Conservation (phyloP, 2,329 filamentous ascomycete genomes). For the Beauveria pseudobassiana region DNA sequence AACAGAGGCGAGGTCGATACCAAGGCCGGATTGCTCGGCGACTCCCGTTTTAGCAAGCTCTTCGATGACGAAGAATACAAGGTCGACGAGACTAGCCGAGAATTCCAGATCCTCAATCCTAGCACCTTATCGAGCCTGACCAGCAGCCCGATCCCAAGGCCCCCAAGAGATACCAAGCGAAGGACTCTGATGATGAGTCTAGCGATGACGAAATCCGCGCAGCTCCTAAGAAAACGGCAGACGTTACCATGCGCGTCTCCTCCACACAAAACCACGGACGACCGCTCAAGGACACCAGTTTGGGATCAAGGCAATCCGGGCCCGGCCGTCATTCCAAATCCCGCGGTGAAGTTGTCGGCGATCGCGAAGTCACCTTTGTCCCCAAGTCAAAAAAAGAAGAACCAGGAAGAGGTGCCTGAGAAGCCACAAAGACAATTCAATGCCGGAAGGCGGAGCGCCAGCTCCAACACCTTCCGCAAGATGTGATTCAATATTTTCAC, state of each 20-base stretch:
- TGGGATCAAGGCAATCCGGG: conserved; percentile 50
- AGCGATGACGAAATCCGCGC: conserved; percentile 27
- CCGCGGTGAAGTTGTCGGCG: conserved; percentile 47
- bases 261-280: conserved; percentile 56
- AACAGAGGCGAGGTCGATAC: conserved; percentile 50
- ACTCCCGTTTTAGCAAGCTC: conserved; percentile 78
- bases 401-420: conserved; percentile 29
- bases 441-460: conserved; percentile 59
- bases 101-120: conserved; percentile 85
- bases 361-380: conserved; percentile 66
- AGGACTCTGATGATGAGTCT: conserved; percentile 37
- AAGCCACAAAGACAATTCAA: conserved; percentile 25
- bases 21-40: conserved; percentile 63
- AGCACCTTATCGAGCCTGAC: conserved; percentile 52
- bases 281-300: conserved; percentile 45
- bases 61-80: conserved; percentile 92
- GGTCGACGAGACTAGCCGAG: conserved; percentile 80
- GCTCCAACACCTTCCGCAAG: conserved; percentile 65
- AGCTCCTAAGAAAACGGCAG: conserved; percentile 23
- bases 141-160: conserved; percentile 26
- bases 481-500: conserved; percentile 37
- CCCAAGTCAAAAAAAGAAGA: conserved; percentile 50
- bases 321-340: conserved; percentile 38
- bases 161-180: conserved; percentile 29
- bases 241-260: conserved; percentile 58